phyloP scores from a whole-genome alignment of 805 yeast species.

The Wickerhamiella brachini region DNA sequence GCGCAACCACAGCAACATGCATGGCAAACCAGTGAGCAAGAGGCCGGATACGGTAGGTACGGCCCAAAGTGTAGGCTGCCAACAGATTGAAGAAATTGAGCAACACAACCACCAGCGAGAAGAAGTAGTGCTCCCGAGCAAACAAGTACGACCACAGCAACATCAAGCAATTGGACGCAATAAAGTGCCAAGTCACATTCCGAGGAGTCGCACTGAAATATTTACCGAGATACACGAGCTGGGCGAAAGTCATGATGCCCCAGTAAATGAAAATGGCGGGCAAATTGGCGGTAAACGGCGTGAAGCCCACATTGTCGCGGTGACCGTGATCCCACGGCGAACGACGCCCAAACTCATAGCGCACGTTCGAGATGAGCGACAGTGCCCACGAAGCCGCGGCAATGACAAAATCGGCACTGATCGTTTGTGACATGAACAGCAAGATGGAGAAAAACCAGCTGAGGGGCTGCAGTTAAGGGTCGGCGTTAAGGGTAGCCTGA shows the following conservation, averaged over 20 bases:
- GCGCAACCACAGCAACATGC: slow-evolving; percentile 52
- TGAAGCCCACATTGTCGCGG: slow-evolving; percentile 37
- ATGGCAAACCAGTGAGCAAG: slow-evolving; percentile 39
- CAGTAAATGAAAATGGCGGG: slow-evolving; percentile 36
- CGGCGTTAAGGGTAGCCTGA: not conserved
- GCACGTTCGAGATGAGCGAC: slow-evolving; percentile 41
- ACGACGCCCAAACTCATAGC: slow-evolving; percentile 44
- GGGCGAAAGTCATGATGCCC: slow-evolving; percentile 40
- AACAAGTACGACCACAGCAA: slow-evolving; percentile 55
- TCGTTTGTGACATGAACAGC: not conserved
- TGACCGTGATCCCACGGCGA: slow-evolving; percentile 32
- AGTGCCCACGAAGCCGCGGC: slow-evolving; percentile 33
- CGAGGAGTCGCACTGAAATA: slow-evolving; percentile 16
- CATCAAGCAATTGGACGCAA: slow-evolving; percentile 43
- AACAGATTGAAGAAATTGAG: slow-evolving; percentile 47
- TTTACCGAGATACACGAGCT: slow-evolving; percentile 28
- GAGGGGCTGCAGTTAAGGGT: not conserved
- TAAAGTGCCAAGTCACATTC: slow-evolving; percentile 46
- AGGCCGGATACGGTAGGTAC: slow-evolving; percentile 43
- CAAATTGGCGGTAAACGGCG: slow-evolving; percentile 52
- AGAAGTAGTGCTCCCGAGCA: slow-evolving; percentile 41
- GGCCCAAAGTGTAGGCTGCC: slow-evolving; percentile 41
- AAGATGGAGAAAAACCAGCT: not conserved
- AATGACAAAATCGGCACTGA: not conserved
- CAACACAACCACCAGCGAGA: slow-evolving; percentile 44